These are phyloP conservation scores for Phytopythium vexans DNA, from an alignment of 352 stramenopile species.

Conservation along the genomic window DNA sequence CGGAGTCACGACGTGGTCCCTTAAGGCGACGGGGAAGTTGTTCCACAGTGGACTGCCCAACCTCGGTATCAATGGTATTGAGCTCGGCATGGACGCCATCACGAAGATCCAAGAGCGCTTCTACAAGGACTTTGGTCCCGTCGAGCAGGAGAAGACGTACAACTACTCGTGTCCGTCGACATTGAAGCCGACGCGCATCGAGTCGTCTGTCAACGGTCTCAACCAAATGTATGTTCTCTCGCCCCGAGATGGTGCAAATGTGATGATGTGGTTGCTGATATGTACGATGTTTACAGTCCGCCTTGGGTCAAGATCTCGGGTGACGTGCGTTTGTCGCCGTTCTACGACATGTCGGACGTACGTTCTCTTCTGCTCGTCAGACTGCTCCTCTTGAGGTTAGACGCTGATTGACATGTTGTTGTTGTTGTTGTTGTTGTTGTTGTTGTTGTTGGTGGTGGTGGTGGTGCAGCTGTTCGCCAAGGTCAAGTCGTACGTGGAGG, in stretches of 20 bases:
- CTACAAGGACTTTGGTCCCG: conserved; percentile 84
- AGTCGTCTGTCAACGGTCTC: conserved; percentile 59
- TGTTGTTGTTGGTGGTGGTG: no score
- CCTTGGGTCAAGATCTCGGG: conserved; percentile 87
- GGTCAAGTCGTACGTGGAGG: conserved; percentile 70
- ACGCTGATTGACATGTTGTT: neutral
- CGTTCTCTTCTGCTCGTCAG: no score
- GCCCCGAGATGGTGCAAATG: neutral
- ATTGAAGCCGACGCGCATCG: conserved; percentile 77
- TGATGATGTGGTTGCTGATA: neutral
- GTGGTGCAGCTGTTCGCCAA: conserved; percentile 52
- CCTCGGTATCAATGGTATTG: conserved; percentile 85
- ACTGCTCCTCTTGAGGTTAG: no score
- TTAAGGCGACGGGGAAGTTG: conserved; percentile 88
- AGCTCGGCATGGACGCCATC: conserved; percentile 83
- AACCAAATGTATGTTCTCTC: conserved; percentile 65
- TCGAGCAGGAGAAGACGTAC: conserved; percentile 80
- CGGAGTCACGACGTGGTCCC: conserved; percentile 79
- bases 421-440: conserved; percentile 9
- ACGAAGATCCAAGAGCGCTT: conserved; percentile 85
- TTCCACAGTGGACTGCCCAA: conserved; percentile 90
- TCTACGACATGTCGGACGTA: conserved; percentile 89
- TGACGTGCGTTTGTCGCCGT: conserved; percentile 89
- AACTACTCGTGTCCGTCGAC: conserved; percentile 84
- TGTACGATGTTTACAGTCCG: conserved; percentile 38